Evolutionary conservation across 2,329 filamentous ascomycete species (phyloP).

Genomic region (Ophiostoma triangulosporum): DNA sequence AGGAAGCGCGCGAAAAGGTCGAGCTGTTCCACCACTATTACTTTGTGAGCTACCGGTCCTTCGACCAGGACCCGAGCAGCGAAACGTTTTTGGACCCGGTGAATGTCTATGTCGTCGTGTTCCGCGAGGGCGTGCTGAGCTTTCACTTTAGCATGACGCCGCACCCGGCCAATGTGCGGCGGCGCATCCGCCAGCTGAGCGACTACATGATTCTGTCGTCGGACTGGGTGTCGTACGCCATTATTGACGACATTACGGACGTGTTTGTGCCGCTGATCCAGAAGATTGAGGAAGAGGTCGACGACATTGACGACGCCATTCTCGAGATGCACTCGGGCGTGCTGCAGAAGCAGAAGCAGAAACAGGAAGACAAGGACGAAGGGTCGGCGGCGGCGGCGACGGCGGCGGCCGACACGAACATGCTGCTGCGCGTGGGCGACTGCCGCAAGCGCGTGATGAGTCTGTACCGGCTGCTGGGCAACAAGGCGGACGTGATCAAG

Average conservation of each 20-base stretch:
- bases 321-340: constrained; percentile 56
- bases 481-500: constrained; percentile 98
- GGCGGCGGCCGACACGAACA: constrained; percentile 30
- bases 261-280: constrained; percentile 89
- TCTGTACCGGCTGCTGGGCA: constrained; percentile 80
- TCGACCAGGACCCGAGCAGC: constrained; percentile 84
- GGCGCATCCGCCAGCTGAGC: constrained; percentile 81
- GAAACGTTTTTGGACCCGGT: constrained; percentile 89
- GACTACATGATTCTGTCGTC: constrained; percentile 88
- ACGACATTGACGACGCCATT: constrained; percentile 90
- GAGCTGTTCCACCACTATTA: constrained; percentile 97
- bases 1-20: constrained; percentile 95
- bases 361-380: constrained; percentile 14
- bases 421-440: constrained; percentile 85
- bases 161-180: constrained; percentile 88
- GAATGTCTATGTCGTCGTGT: constrained; percentile 96
- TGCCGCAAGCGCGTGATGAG: constrained; percentile 97
- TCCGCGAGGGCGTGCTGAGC: constrained; percentile 85
- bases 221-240: constrained; percentile 96
- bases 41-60: constrained; percentile 95
- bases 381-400: constrained; percentile 5
- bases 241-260: constrained; percentile 97
- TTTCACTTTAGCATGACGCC: constrained; percentile 97
- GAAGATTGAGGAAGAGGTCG: constrained; percentile 87
- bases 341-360: constrained; percentile 20